Percentiles rank a stretch among this genome's conserved stretches.
Evolutionary conservation across 2,329 filamentous ascomycete genomes (phyloP).

Genomic region (Aspergillus sp.): DNA sequence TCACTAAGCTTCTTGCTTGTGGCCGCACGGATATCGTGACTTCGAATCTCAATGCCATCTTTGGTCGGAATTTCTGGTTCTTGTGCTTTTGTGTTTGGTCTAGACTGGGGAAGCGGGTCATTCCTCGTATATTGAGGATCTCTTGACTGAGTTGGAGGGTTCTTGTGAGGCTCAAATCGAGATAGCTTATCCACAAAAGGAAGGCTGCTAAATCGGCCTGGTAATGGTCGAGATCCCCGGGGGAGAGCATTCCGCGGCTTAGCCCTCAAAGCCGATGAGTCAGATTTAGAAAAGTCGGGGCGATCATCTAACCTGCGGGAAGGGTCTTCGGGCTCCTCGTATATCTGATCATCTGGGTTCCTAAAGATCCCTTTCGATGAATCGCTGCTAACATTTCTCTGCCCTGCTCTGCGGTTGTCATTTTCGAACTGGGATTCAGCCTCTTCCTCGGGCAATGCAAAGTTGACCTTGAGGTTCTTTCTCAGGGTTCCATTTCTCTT

Average conservation of each 20-base stretch:
- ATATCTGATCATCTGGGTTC: constrained; percentile 63
- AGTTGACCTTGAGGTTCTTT: constrained; percentile 37
- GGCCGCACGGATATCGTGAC: constrained; percentile 82
- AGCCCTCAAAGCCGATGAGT: constrained; percentile 47
- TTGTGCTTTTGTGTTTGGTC: constrained; percentile 19
- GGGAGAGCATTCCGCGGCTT: constrained; percentile 62
- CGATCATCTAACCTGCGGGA: constrained; percentile 16
- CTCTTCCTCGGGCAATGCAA: constrained; percentile 30
- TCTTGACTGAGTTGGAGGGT: constrained; percentile 75
- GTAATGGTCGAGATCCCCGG: constrained; percentile 38
- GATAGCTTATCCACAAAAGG: constrained; percentile 43
- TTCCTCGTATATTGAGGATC: constrained; percentile 78
- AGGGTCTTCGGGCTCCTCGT: constrained; percentile 71
- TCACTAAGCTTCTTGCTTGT: constrained; percentile 86
- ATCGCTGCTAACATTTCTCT: constrained; percentile 32
- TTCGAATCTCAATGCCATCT: constrained; percentile 75
- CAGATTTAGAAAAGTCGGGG: constrained; percentile 25
- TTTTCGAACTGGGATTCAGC: constrained; percentile 7
- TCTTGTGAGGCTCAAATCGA: constrained; percentile 73
- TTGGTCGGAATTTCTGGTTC: constrained; percentile 55
- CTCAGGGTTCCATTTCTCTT: constrained; percentile 20
- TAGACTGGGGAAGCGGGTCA: constrained; percentile 31
- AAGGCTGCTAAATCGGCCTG: constrained; percentile 39
- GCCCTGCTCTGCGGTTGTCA: constrained; percentile 14
- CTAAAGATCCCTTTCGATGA: constrained; percentile 50